Conservation (phyloP, 768 basidiomycete genomes). For the Myochromella boudieri region DNA sequence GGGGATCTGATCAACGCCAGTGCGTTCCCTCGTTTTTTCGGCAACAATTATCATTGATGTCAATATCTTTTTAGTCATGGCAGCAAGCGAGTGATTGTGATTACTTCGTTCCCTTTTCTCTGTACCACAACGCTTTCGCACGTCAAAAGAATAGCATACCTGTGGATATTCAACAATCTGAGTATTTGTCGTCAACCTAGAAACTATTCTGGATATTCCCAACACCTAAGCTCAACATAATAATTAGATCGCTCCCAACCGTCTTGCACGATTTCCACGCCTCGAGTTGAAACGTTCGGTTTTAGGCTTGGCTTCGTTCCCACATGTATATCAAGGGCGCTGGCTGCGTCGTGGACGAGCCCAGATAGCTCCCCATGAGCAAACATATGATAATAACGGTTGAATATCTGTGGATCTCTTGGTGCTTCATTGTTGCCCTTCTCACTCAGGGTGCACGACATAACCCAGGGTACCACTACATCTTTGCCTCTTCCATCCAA, state of each 20-base stretch:
- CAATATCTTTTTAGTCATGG: conserved; percentile 65
- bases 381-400: conserved; percentile 98
- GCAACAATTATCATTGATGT: no score
- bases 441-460: conserved; percentile 31
- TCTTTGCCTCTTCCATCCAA: conserved; percentile 55
- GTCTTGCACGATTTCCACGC: conserved; percentile 68
- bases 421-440: conserved; percentile 18
- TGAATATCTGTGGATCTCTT: conserved; percentile 51
- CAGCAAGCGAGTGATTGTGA: conserved; percentile 75
- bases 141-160: conserved; percentile 12
- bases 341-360: conserved; percentile 65
- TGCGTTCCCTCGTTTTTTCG: no score
- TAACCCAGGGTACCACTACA: conserved; percentile 90
- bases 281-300: conserved; percentile 26
- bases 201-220: conserved; percentile 34
- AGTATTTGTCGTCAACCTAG: conserved; percentile 12
- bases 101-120: conserved; percentile 21
- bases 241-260: conserved; percentile 91
- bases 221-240: conserved; percentile 73
- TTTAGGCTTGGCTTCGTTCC: conserved; percentile 28
- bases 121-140: conserved; percentile 31
- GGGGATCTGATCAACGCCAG: conserved; percentile 97
- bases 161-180: conserved; percentile 5
- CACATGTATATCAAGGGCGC: conserved; percentile 52
- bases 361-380: conserved; percentile 69